Evolutionary conservation across 306 rosid species (phyloP).

Genomic region (Cucumis hystrix): DNA sequence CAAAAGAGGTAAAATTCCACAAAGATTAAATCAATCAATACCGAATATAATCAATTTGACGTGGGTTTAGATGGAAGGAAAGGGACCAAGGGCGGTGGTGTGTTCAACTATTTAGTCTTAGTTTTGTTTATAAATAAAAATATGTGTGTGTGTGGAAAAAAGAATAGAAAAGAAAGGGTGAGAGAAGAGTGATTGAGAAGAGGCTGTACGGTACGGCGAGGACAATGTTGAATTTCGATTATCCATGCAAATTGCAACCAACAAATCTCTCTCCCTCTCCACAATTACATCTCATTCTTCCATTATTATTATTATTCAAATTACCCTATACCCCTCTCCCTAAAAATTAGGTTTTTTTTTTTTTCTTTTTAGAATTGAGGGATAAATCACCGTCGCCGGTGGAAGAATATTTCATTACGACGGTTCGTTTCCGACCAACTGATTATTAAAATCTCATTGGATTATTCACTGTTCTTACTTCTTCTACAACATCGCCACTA

Average conservation of each 20-base stretch:
- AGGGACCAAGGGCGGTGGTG: no score
- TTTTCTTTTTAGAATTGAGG: not conserved
- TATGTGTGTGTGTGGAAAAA: no score
- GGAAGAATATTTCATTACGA: not conserved
- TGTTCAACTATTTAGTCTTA: no score
- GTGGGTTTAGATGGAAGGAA: no score
- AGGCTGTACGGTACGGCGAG: not conserved
- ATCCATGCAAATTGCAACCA: not conserved
- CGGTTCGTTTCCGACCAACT: not conserved
- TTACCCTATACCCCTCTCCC: not conserved
- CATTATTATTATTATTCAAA: not conserved
- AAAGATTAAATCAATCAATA: no score
- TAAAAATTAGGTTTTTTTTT: not conserved
- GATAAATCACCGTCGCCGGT: slow-evolving; percentile 10
- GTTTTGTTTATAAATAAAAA: no score
- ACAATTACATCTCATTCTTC: not conserved
- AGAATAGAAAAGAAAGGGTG: not conserved
- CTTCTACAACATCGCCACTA: not conserved
- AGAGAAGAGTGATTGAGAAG: not conserved
- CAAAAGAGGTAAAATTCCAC: no score
- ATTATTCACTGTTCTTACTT: not conserved
- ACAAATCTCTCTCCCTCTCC: not conserved
- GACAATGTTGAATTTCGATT: not conserved
- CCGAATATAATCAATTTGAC: no score
- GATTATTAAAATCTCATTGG: not conserved